Base-by-base conservation (phyloP, 2,329 filamentous ascomycete genomes). In the Hypoxylon sp. region DNA sequence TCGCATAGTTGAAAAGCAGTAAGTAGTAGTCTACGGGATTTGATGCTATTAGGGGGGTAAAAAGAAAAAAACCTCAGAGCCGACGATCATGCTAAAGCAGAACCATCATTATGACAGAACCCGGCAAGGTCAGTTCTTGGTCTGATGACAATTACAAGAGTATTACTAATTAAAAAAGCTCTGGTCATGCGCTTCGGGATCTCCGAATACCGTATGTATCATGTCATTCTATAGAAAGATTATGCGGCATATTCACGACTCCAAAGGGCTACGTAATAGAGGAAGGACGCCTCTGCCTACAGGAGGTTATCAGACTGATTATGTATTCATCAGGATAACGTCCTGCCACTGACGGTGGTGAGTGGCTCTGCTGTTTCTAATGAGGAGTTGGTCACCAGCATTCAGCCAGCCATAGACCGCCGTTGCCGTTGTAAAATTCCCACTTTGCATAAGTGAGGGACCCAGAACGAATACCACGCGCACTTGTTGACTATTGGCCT, bases 381-480 rank as follows among this genome's bases (percentile, higher is more conserved):
- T 57, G 23, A 56, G 38, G 41, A 46, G 46, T 41, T 58, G 23
- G 23, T 60, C 19, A 41, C 53, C 53, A 10, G 17, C 41, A 49
- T 38, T 49, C 30, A 59, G 45, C 13, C 30, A 59, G 45, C 13
- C 21, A 52, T 48, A 64, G 28, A 53, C 38, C 62, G 36, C 64
- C 45, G 5, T 48, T 60, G 21, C 60, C 55, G 43, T 56, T 38
- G 32, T n/a, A 21, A 45, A 56, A 52, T 56, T 59, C 17, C 28
- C 34, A 19, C 50, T 38, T 46, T 45, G 45, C 45, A 28, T 46
- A 7, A 23, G 21, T 30, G 14, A 45, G 19, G 14, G 36, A 36
- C 23, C 34, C 19, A 52, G 36, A 57, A 23, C 10, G 19, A 34
- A 55, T 19, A 34, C 43, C 25, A 32, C 41, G 5, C 23, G 25